These are phyloP conservation scores for Fusarium verticillioides DNA, from an alignment of 2,329 filamentous ascomycete species.

Conservation along the genomic window DNA sequence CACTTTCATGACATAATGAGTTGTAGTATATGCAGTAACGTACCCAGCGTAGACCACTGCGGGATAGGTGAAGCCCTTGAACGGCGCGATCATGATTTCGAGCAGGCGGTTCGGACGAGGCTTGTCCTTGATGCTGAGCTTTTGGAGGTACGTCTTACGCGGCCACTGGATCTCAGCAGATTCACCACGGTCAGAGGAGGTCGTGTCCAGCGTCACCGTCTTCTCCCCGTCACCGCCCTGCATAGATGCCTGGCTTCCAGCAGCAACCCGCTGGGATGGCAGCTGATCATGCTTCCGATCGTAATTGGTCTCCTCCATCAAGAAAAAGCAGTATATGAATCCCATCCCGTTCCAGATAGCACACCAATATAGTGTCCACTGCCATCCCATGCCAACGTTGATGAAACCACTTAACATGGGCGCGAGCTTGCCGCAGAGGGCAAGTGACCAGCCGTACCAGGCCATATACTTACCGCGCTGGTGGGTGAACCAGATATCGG, in stretches of 20 bases:
- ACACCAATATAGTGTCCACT: not conserved
- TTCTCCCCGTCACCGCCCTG: not conserved
- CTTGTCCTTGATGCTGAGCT: not conserved
- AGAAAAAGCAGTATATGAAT: not conserved
- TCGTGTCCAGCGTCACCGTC: not conserved
- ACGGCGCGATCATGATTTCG: not conserved
- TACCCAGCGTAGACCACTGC: not conserved
- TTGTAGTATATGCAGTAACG: not conserved
- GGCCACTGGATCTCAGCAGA: not conserved
- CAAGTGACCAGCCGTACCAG: not conserved
- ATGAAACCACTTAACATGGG: not conserved
- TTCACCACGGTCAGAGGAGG: not conserved
- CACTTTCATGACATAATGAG: not conserved
- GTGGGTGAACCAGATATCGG: not conserved
- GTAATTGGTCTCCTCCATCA: not conserved
- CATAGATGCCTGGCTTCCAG: not conserved
- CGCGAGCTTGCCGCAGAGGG: not conserved
- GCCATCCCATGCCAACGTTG: not conserved
- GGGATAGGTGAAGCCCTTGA: not conserved
- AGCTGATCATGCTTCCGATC: not conserved
- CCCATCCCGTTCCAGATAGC: not conserved
- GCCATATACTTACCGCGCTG: not conserved
- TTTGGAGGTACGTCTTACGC: not conserved
- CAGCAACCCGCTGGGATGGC: not conserved
- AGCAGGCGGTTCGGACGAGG: not conserved